phyloP scores from a whole-genome alignment of 1,284 basidiomycete species.

The Agaricales sp. region DNA sequence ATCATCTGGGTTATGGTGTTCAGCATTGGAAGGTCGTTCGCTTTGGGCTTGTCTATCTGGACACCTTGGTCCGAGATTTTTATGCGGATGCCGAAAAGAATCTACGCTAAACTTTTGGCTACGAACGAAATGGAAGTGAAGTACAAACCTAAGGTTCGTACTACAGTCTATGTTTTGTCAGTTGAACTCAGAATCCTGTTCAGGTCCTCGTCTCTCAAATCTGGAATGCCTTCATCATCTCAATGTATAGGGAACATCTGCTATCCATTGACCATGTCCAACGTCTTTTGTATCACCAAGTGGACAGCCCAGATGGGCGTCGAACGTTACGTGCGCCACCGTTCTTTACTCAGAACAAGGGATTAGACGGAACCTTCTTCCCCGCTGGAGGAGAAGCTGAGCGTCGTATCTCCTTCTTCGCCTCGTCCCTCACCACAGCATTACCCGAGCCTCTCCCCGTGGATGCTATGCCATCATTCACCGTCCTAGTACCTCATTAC shows the following conservation, averaged over 20 bases:
- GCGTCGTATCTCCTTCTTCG: conserved; percentile 94
- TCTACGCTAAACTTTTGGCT: conserved; percentile 90
- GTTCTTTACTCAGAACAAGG: conserved; percentile 88
- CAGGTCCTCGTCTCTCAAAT: conserved; percentile 92
- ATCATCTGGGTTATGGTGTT: conserved; percentile 96
- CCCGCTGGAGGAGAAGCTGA: conserved; percentile 91
- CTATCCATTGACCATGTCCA: conserved; percentile 94
- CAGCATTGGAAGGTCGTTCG: conserved; percentile 81
- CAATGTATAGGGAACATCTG: conserved; percentile 96
- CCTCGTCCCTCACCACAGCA: conserved; percentile 87
- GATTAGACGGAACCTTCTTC: conserved; percentile 79
- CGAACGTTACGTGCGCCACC: conserved; percentile 87
- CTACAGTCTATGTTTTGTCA: background rate
- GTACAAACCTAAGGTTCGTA: conserved; percentile 83
- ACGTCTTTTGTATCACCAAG: conserved; percentile 88
- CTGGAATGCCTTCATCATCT: conserved; percentile 97
- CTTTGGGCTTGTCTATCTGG: conserved; percentile 90
- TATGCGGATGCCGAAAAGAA: conserved; percentile 89
- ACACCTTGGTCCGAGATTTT: conserved; percentile 96
- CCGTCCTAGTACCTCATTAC: conserved; percentile 93
- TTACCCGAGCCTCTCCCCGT: conserved; percentile 90
- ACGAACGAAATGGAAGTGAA: conserved; percentile 95
- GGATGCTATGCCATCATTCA: conserved; percentile 96
- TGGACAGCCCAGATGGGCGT: conserved; percentile 78
- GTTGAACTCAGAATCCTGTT: background rate